phyloP scores from a whole-genome alignment of 1,284 basidiomycete genomes.

The Xerocomus cyaneibrunnescens region DNA sequence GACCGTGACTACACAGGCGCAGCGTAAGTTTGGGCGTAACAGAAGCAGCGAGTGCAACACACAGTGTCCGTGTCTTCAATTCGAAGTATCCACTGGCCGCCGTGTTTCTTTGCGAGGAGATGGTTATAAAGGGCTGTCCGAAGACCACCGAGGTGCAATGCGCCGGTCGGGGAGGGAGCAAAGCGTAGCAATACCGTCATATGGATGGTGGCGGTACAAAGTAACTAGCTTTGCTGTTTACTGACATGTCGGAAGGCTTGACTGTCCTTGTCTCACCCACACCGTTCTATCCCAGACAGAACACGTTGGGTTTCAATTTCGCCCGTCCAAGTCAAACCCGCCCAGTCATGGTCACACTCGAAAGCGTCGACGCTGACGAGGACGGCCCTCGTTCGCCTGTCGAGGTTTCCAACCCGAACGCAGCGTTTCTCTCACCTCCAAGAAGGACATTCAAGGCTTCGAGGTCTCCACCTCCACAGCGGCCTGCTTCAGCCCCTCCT shows the following conservation, averaged over 20 bases:
- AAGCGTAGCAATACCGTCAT: conserved; percentile 44
- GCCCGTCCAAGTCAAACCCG: conserved; percentile 32
- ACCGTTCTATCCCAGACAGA: conserved; percentile 25
- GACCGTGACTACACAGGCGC: conserved; percentile 60
- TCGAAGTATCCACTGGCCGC: conserved; percentile 87
- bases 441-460: conserved; percentile 40
- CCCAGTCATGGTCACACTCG: conserved; percentile 52
- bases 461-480: conserved; percentile 19
- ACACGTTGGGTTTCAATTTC: conserved; percentile 30
- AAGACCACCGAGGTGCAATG: conserved; percentile 94
- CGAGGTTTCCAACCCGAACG: conserved; percentile 23
- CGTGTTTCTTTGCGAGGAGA: conserved; percentile 76
- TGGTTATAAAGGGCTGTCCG: conserved; percentile 95
- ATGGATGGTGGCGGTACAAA: too few relatives aligned
- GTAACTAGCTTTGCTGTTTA: too few relatives aligned
- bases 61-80: conserved; percentile 90
- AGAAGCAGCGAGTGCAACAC: background rate
- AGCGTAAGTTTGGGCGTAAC: conserved; percentile 4
- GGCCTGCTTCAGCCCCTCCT: conserved; percentile 33
- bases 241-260: conserved; percentile 31
- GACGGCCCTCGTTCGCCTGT: conserved; percentile 30
- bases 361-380: conserved; percentile 40
- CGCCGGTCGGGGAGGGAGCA: conserved; percentile 95
- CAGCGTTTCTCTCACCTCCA: conserved; percentile 48
- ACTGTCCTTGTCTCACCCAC: conserved; percentile 37